phyloP scores from a whole-genome alignment of 805 yeast species.

The Cyberlindnera galapagoensis region DNA sequence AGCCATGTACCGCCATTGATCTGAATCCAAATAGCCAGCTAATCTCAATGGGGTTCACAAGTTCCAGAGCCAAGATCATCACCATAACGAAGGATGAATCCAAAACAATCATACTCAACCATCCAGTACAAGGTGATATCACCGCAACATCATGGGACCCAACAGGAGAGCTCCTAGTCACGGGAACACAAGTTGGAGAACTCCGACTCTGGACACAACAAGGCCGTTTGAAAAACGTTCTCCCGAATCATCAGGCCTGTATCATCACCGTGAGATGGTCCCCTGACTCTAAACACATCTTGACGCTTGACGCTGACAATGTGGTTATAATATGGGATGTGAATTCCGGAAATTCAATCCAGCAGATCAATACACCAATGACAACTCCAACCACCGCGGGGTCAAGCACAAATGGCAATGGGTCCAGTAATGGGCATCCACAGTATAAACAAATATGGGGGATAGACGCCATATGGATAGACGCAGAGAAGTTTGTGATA shows the following conservation, averaged over 20 bases:
- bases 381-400: conserved; percentile 22
- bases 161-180: conserved; percentile 52
- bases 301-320: conserved; percentile 55
- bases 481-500: conserved; percentile 59
- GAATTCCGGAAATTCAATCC: conserved; percentile 40
- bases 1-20: conserved; percentile 36
- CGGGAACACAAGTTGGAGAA: conserved; percentile 67
- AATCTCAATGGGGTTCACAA: conserved; percentile 49
- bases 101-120: conserved; percentile 20
- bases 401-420: conserved; percentile 7
- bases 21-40: conserved; percentile 50
- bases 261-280: conserved; percentile 59
- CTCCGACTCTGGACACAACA: conserved; percentile 71
- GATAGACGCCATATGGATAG: conserved; percentile 74
- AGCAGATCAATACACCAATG: conserved; percentile 33
- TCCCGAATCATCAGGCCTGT: conserved; percentile 48
- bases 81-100: conserved; percentile 23
- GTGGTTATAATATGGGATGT: conserved; percentile 63
- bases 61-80: conserved; percentile 40
- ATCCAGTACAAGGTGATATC: conserved; percentile 27
- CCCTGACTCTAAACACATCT: conserved; percentile 41
- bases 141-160: conserved; percentile 56
- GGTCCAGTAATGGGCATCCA: conserved; percentile 31
- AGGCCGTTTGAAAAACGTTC: conserved; percentile 55
- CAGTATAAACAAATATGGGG: no score